These are phyloP conservation scores for Pleurotus djamor DNA, from an alignment of 768 basidiomycete species.

Conservation along the genomic window DNA sequence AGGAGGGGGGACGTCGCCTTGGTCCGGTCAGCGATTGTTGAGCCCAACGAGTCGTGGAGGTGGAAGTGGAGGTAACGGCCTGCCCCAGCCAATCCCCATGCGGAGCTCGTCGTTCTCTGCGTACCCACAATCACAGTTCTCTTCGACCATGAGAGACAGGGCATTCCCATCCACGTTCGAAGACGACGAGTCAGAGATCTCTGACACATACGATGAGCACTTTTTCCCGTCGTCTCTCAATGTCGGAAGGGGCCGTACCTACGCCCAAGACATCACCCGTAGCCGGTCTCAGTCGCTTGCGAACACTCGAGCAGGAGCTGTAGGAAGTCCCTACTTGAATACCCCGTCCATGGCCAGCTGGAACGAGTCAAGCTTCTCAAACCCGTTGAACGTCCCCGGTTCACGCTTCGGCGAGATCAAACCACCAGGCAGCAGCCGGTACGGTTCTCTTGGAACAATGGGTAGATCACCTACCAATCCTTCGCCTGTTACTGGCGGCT, in stretches of 20 bases:
- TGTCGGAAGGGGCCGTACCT: constrained; percentile 49
- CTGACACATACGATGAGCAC: constrained; percentile 62
- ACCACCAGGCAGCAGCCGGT: constrained; percentile 61
- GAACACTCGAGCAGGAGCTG: constrained; percentile 50
- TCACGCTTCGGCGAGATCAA: constrained; percentile 60
- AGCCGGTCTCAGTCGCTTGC: constrained; percentile 80
- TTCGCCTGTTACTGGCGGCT: constrained; percentile 37
- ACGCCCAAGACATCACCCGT: constrained; percentile 61
- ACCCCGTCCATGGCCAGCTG: constrained; percentile 50
- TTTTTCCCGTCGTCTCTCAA: constrained; percentile 41
- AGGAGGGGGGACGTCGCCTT: constrained; percentile 32
- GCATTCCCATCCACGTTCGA: constrained; percentile 76
- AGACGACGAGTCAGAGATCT: constrained; percentile 75
- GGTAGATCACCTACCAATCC: constrained; percentile 58
- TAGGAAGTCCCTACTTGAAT: constrained; percentile 45
- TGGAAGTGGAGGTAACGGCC: constrained; percentile 15
- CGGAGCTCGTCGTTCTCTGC: constrained; percentile 69
- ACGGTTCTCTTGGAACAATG: constrained; percentile 56
- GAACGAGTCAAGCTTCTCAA: constrained; percentile 55
- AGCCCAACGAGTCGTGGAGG: constrained; percentile 23
- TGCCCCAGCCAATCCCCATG: constrained; percentile 57
- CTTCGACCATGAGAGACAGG: constrained; percentile 60
- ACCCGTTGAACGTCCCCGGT: constrained; percentile 55
- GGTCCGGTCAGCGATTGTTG: constrained; percentile 45
- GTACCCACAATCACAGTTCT: constrained; percentile 52